Percentiles rank a stretch among this genome's conserved stretches.
Conservation (phyloP, 2,329 filamentous ascomycete species). For the Thelonectria discophora region DNA sequence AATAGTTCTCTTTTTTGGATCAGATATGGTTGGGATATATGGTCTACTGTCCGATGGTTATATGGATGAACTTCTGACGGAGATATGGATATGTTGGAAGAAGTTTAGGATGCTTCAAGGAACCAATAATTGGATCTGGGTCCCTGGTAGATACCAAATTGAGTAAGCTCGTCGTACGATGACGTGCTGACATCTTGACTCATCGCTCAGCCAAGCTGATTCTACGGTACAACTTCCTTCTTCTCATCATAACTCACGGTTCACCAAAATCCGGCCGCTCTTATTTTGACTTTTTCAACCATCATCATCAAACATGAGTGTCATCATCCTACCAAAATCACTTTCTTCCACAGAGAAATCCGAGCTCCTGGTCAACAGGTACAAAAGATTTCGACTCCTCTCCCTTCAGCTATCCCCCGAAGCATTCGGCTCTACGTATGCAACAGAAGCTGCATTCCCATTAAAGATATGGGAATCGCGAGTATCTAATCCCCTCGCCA, state of each 20-base stretch:
- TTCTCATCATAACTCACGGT: not conserved
- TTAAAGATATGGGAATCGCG: slow-evolving; percentile 14
- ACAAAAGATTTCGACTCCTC: slow-evolving; percentile 23
- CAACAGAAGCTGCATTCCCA: slow-evolving; percentile 9
- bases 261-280: not conserved
- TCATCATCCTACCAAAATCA: slow-evolving; percentile 8
- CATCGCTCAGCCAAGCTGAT: no score
- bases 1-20: not conserved
- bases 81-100: no score
- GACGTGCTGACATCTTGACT: not conserved
- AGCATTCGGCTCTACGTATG: slow-evolving; percentile 25
- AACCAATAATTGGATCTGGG: not conserved
- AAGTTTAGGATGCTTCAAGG: not conserved
- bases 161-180: not conserved
- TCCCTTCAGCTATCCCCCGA: slow-evolving; percentile 25
- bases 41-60: no score
- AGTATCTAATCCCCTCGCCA: slow-evolving; percentile 13
- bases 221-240: no score
- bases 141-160: not conserved
- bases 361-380: slow-evolving; percentile 11
- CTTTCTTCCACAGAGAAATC: not conserved
- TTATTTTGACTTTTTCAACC: not conserved
- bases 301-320: not conserved
- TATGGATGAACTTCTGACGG: no score
- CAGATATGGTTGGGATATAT: no score